Evolutionary conservation across 257 asterid species (phyloP).

Genomic region (Lantana camara): DNA sequence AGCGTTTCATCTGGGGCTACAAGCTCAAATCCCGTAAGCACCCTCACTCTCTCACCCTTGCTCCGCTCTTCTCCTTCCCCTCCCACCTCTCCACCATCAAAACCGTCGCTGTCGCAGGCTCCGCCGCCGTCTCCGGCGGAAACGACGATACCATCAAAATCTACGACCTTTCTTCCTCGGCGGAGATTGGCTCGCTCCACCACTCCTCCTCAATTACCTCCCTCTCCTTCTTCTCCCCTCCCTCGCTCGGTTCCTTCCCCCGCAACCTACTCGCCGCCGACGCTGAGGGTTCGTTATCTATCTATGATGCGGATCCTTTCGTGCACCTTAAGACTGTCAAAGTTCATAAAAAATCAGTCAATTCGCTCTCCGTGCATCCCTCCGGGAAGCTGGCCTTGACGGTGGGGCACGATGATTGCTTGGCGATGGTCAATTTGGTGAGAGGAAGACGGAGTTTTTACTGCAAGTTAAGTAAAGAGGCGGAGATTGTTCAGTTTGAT

Average conservation of each 20-base stretch:
- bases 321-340: conserved; percentile 74
- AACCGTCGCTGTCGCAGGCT: conserved; percentile 79
- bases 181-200: conserved; percentile 83
- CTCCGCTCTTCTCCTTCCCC: conserved; percentile 88
- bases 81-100: conserved; percentile 89
- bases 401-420: conserved; percentile 79
- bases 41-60: conserved; percentile 39
- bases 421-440: conserved; percentile 90
- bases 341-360: conserved; percentile 66
- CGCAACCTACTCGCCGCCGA: conserved; percentile 78
- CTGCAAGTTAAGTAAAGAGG: conserved; percentile 75
- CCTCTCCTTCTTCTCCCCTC: conserved; percentile 75
- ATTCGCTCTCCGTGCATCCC: conserved; percentile 75
- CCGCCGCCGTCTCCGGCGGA: conserved; percentile 92
- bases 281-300: conserved; percentile 65
- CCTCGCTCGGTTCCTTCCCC: conserved; percentile 60
- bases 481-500: conserved; percentile 59
- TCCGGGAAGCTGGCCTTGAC: conserved; percentile 81
- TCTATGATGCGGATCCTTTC: conserved; percentile 90
- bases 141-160: conserved; percentile 92
- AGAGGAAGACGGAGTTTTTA: conserved; percentile 81
- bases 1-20: conserved; percentile 97
- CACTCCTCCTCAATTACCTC: conserved; percentile 74
- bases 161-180: conserved; percentile 78
- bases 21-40: conserved; percentile 46